phyloP scores from a whole-genome alignment of 2,329 filamentous ascomycete species.

The Lomentospora prolificans region DNA sequence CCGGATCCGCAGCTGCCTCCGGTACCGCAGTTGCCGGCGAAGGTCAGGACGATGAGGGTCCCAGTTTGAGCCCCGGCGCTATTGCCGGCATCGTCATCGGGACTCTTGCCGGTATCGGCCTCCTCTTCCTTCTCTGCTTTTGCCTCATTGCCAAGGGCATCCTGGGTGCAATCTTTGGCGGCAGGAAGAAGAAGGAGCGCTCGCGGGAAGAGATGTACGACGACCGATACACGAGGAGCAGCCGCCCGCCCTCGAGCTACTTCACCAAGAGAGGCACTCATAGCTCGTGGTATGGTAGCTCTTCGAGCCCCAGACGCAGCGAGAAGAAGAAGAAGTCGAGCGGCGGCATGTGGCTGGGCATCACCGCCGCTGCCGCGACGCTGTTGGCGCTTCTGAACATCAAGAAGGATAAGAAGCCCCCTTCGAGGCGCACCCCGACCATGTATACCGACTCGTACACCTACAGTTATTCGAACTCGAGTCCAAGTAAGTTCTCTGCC shows the following conservation, averaged over 20 bases:
- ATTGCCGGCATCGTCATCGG: conserved; percentile 78
- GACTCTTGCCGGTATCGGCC: conserved; percentile 53
- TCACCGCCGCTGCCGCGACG: conserved; percentile 40
- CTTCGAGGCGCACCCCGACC: conserved; percentile 31
- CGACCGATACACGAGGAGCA: conserved; percentile 45
- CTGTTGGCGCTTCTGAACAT: conserved; percentile 45
- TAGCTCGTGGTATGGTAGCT: conserved; percentile 45
- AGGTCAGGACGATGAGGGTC: conserved; percentile 24
- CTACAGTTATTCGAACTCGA: conserved; percentile 41
- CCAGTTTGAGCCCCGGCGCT: conserved; percentile 55
- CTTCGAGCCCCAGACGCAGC: conserved; percentile 33
- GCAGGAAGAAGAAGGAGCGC: conserved; percentile 37
- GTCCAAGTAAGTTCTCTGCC: conserved; percentile 36
- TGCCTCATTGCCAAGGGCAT: conserved; percentile 59
- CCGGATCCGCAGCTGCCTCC: conserved; percentile 36
- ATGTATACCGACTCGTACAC: conserved; percentile 40
- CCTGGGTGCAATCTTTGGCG: conserved; percentile 55
- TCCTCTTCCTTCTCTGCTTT: conserved; percentile 63
- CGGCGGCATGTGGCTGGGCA: conserved; percentile 42
- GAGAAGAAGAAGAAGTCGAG: conserved; percentile 44
- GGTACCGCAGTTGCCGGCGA: conserved; percentile 35
- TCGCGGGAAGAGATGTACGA: conserved; percentile 53
- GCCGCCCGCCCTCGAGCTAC: conserved; percentile 24
- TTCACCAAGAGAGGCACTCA: conserved; percentile 42
- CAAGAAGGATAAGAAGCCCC: conserved; percentile 37